Evolutionary conservation across 192 early-diverging fungal genomes (phyloP), one percentile per base, ranked within the genome.

Genomic region (Backusella westeae): DNA sequence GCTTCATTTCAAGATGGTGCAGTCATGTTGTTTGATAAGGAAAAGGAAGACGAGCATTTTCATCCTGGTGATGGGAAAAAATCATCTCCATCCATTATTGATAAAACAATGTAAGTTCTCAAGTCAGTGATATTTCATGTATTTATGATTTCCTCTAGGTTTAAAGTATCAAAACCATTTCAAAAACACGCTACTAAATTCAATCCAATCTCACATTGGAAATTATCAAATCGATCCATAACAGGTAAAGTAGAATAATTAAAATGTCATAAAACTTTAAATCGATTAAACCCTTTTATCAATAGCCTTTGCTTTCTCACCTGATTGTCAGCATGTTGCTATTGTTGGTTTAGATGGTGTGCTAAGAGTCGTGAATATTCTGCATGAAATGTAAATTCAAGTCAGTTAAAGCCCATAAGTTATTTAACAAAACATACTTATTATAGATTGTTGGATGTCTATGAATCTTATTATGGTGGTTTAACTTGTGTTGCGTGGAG

Each of bases 401-500:
- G 42, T 44, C 15, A 15, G 12, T 19, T 14, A 44, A 44, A 17
- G 4, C 12, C 4, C 4, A 14, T 17, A 44, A 19, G 15, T 14
- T 44, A 44, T 44, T 44, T 5, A 17, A 12, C 15, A 44, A 44
- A 17, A 0, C 14, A 44, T 44, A 17, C 19, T 59, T 12, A n/a
- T 29, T 26, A 39, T 42, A 90, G 86, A 74, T 76, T 97, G 10
- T 78, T 89, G 56, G 95, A 97, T 84, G 92, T 92, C 0, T 96
- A 94, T 71, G 78, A 79, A 41, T 88, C 91, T 19, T 99, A 94
- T 73, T 99, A 95, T 87, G 96, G 95, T 69, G 96, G 93, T 0
- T 80, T 99, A 17, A 87, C 85, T 12, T 97, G 96, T 76, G 91
- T 92, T 9, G 87, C 89, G 9, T 99, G 95, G 95, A 96, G 95